These are phyloP conservation scores for Helianthus annuus DNA, from an alignment of 129 eudicot species.

Conservation along the genomic window DNA sequence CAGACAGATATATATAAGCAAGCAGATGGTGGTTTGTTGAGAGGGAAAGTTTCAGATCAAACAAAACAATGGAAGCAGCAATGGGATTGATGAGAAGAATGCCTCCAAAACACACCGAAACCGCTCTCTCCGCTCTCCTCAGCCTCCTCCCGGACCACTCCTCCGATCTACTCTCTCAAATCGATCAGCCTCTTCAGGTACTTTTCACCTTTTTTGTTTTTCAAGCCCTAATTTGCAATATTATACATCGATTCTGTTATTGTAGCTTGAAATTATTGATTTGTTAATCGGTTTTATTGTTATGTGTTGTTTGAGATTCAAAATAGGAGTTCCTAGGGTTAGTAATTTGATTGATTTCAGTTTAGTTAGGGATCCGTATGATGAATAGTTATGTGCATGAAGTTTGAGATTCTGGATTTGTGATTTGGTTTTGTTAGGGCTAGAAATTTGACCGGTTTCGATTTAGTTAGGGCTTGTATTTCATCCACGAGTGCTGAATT, in stretches of 20 bases:
- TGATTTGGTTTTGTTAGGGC: neutral
- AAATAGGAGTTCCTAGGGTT: too few relatives aligned
- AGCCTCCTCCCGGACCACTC: conserved; percentile 81
- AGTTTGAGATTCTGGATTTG: neutral
- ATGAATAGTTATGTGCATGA: too few relatives aligned
- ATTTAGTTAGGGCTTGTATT: neutral
- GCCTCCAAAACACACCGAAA: conserved; percentile 84
- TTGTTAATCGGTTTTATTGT: neutral
- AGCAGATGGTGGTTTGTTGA: conserved; percentile 21
- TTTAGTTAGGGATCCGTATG: too few relatives aligned
- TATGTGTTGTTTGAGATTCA: too few relatives aligned
- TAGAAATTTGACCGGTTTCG: conserved; percentile 10
- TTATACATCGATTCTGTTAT: neutral
- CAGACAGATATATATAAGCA: neutral
- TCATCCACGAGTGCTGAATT: neutral
- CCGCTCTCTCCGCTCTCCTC: conserved; percentile 86
- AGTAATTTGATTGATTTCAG: too few relatives aligned
- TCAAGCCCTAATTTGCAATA: neutral
- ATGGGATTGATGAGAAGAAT: conserved; percentile 96
- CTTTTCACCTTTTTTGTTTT: neutral
- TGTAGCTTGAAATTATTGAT: neutral
- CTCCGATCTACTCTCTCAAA: conserved; percentile 95
- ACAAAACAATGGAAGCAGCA: conserved; percentile 75
- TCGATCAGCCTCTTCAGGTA: conserved; percentile 98
- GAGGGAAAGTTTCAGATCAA: conserved; percentile 33